Evolutionary conservation across 306 rosid genomes (phyloP), one percentile per base, ranked within the genome.

Genomic region (Ceratonia siliqua): DNA sequence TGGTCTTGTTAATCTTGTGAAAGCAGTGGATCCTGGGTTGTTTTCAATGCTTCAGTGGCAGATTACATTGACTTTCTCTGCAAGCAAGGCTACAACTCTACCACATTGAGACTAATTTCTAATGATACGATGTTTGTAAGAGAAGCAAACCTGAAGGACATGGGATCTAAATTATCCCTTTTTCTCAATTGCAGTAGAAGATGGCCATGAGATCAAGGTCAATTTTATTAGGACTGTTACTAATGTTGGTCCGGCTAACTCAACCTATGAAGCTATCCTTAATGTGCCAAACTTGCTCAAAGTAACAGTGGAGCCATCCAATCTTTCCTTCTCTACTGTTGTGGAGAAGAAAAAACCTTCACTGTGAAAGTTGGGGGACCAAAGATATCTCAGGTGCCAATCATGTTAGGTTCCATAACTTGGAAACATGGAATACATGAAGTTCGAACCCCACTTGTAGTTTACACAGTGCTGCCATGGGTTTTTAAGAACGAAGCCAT

Each of bases 111-210:
- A 27, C 59, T 5, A 41, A 36, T 79, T 48, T 28, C 78, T 3
- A 67, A 65, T 13, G 78, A 80, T 12, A 39, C 2, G 0, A 74
- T 12, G 70, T 35, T 14, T 80, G 87, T 21, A 25, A 66, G 12
- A 70, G 30, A 62, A 73, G 48, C 28, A 74, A 48, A 66, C 53
- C 46, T 65, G 81, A 21, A 58, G 43, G 45, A 74, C 65, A 39
- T 73, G 79, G 79, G 72, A 81, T 78, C 68, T 70, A 7, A 85
- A 82, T 53, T 71, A 78, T 53, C 88, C 80, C 12, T 78, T 82
- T 35, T 74, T 78, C 54, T 52, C 82, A 21, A 39, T 72, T 28
- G 63, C 80, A 14, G 33, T 59, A 59, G 77, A 36, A 58, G 78
- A 82, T 2, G 77, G 72, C 4, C 59, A 75, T 0, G 52, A 52